Percentiles rank a stretch among this genome's conserved stretches.
phyloP scores from a whole-genome alignment of 75 land plant species.

The Ceratopteris richardii region DNA sequence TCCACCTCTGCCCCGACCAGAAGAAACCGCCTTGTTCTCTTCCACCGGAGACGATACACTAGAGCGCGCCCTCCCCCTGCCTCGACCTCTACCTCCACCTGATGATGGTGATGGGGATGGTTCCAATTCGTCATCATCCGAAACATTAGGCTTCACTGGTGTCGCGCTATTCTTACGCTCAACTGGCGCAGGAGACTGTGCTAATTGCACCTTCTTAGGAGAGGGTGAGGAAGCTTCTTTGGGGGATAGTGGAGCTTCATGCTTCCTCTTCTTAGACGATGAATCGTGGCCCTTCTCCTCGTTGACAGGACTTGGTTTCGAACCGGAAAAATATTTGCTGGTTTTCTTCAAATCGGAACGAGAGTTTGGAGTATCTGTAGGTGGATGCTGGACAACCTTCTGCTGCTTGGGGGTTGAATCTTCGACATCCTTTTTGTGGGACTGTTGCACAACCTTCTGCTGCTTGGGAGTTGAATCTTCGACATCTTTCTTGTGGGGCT shows the following conservation, averaged over 20 bases:
- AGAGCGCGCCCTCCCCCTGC: constrained; percentile 36
- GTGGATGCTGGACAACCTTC: constrained; percentile 18
- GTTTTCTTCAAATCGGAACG: constrained; percentile 50
- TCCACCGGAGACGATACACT: constrained; percentile 1
- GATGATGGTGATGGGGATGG: background rate
- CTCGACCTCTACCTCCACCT: constrained; percentile 67
- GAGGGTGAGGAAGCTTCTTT: constrained; percentile 23
- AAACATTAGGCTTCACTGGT: constrained; percentile 8
- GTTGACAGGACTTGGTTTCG: background rate
- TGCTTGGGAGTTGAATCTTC: constrained; percentile 16
- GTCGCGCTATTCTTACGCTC: constrained; percentile 6
- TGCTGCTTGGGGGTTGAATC: constrained; percentile 15
- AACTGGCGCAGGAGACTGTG: constrained; percentile 28
- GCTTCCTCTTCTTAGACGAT: constrained; percentile 35
- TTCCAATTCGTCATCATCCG: constrained; percentile 26
- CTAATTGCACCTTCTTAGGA: constrained; percentile 13
- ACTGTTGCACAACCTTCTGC: constrained; percentile 47
- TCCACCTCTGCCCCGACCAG: constrained; percentile 52
- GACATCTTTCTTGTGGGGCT: constrained; percentile 40
- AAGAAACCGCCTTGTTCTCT: constrained; percentile 10
- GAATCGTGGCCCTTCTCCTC: background rate
- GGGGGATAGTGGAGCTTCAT: constrained; percentile 25
- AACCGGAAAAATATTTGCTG: constrained; percentile 59
- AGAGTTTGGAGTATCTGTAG: constrained; percentile 9
- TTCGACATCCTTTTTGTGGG: constrained; percentile 31